Evolutionary conservation across 768 basidiomycete species (phyloP).

Genomic region (Auricularia heimuer): DNA sequence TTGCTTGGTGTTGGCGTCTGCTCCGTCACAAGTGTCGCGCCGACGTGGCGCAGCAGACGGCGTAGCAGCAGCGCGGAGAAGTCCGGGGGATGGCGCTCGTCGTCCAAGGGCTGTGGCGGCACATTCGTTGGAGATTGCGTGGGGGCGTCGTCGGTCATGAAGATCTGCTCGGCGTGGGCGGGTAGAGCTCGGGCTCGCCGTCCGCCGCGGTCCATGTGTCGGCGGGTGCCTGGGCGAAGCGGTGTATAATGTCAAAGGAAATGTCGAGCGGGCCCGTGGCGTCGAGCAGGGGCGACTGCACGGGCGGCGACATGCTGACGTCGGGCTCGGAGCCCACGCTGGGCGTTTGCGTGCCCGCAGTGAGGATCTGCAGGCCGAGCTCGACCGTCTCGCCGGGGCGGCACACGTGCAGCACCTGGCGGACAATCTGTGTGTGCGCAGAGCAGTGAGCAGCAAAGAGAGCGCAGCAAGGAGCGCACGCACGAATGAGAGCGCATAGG

Average conservation of each 20-base stretch:
- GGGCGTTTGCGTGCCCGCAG: constrained; percentile 13
- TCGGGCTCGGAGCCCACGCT: constrained; percentile 6
- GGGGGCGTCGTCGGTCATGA: neutral
- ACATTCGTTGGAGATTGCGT: neutral
- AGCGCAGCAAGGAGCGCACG: constrained; percentile 23
- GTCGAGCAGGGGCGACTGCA: constrained; percentile 16
- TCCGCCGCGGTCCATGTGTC: constrained; percentile 9
- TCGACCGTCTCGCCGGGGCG: constrained; percentile 73
- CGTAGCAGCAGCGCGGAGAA: constrained; percentile 48
- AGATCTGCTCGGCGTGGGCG: constrained; percentile 6
- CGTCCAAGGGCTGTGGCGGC: neutral
- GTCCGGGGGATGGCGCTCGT: constrained; percentile 26
- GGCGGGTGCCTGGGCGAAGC: constrained; percentile 21
- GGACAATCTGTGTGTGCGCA: constrained; percentile 49
- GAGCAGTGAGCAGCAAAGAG: constrained; percentile 7
- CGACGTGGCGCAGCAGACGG: constrained; percentile 50
- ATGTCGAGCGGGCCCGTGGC: constrained; percentile 39
- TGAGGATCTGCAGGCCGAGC: constrained; percentile 58
- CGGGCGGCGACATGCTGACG: neutral
- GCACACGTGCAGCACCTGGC: constrained; percentile 70
- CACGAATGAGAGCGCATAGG: constrained; percentile 77
- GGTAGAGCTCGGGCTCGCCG: constrained; percentile 6
- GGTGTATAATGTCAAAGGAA: constrained; percentile 48
- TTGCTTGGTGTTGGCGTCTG: neutral
- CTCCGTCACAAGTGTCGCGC: constrained; percentile 32